Evolutionary conservation across 306 rosid genomes (phyloP).

Genomic region (Medicago lupulina): DNA sequence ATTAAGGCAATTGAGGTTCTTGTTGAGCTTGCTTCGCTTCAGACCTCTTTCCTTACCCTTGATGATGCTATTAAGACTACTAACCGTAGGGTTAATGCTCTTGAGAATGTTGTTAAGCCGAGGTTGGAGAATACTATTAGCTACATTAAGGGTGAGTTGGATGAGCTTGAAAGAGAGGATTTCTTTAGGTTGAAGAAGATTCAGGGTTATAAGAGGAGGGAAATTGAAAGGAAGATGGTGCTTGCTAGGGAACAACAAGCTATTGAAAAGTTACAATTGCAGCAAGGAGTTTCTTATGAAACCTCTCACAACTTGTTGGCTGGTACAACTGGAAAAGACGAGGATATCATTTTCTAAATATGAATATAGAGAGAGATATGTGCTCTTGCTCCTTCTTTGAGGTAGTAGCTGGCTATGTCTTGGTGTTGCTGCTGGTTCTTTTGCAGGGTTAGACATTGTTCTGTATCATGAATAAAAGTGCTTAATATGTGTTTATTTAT

Average conservation of each 20-base stretch:
- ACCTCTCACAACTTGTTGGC: conserved; percentile 69
- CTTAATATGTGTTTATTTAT: conserved; percentile 43
- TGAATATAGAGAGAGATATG: conserved; percentile 6
- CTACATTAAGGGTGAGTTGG: conserved; percentile 90
- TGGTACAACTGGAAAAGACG: conserved; percentile 63
- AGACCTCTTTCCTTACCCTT: conserved; percentile 90
- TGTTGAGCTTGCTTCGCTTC: conserved; percentile 96
- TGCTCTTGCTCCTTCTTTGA: conserved; percentile 38
- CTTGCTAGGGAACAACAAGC: conserved; percentile 71
- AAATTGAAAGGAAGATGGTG: conserved; percentile 70
- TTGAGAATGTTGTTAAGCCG: conserved; percentile 92
- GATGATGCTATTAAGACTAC: conserved; percentile 96
- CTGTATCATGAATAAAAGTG: conserved; percentile 49
- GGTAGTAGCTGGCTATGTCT: conserved; percentile 29
- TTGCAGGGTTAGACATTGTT: conserved; percentile 28
- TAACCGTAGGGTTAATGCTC: conserved; percentile 90
- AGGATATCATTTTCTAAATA: conserved; percentile 78
- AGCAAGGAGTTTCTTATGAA: conserved; percentile 59
- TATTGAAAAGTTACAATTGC: conserved; percentile 59
- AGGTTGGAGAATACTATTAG: conserved; percentile 82
- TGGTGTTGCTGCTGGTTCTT: conserved; percentile 23
- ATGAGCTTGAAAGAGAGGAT: conserved; percentile 94
- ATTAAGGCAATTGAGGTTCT: conserved; percentile 92
- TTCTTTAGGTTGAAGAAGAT: conserved; percentile 97
- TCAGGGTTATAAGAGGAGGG: conserved; percentile 87